phyloP scores from a whole-genome alignment of 2,329 filamentous ascomycete species.

The Aotearoamyces nothofagi region DNA sequence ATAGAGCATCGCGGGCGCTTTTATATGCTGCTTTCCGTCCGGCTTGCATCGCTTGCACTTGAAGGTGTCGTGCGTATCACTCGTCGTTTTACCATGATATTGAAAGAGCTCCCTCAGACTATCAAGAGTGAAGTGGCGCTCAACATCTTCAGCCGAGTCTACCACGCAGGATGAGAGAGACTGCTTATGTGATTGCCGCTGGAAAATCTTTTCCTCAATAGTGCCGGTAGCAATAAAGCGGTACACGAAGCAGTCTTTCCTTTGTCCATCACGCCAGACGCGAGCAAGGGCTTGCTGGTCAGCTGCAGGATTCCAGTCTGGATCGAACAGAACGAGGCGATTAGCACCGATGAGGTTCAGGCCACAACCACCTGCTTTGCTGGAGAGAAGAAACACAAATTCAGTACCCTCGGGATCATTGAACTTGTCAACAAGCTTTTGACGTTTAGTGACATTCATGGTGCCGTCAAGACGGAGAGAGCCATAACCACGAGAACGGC shows the following conservation, averaged over 20 bases:
- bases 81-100: conserved; percentile 69
- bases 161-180: conserved; percentile 92
- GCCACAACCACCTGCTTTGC: conserved; percentile 92
- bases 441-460: conserved; percentile 94
- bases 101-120: conserved; percentile 87
- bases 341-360: conserved; percentile 93
- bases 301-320: conserved; percentile 94
- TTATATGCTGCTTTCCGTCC: conserved; percentile 75
- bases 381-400: conserved; percentile 91
- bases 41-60: conserved; percentile 92
- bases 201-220: conserved; percentile 98
- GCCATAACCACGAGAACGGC: conserved; percentile 72
- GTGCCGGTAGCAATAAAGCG: conserved; percentile 98
- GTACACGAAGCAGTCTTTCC: conserved; percentile 98
- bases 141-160: conserved; percentile 90
- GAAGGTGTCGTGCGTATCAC: conserved; percentile 96
- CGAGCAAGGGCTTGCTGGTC: conserved; percentile 94
- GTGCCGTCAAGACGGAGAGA: conserved; percentile 83
- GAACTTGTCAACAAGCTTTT: conserved; percentile 95
- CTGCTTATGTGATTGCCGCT: conserved; percentile 96
- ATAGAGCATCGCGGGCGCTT: conserved; percentile 89
- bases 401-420: conserved; percentile 84
- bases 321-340: conserved; percentile 88
- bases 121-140: conserved; percentile 89
- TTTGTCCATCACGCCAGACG: conserved; percentile 97